Percentiles rank a stretch among this genome's conserved stretches.
Evolutionary conservation across 2,329 filamentous ascomycete genomes (phyloP).

Genomic region (Apiospora arundinis): DNA sequence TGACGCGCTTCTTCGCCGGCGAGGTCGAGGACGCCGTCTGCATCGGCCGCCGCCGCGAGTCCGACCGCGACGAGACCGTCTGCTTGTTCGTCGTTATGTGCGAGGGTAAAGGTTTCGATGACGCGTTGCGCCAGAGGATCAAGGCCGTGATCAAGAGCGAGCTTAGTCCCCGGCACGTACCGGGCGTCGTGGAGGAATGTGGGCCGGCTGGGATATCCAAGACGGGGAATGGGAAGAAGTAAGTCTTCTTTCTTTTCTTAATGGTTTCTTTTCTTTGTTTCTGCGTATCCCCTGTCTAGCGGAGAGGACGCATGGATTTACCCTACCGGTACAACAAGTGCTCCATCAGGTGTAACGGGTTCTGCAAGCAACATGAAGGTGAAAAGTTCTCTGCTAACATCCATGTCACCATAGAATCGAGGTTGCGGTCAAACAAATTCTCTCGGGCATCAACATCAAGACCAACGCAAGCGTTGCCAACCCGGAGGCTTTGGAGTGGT

Average conservation of each 20-base stretch:
- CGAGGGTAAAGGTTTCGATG: slow-evolving; percentile 59
- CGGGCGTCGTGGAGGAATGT: slow-evolving; percentile 80
- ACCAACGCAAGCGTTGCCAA: slow-evolving; percentile 95
- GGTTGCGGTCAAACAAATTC: slow-evolving; percentile 93
- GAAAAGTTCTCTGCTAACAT: slow-evolving; percentile 14
- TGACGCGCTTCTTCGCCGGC: slow-evolving; percentile 79
- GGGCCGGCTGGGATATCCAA: slow-evolving; percentile 78
- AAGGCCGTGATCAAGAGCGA: slow-evolving; percentile 74
- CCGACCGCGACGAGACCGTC: slow-evolving; percentile 84
- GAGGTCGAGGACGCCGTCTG: slow-evolving; percentile 88
- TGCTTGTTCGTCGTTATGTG: slow-evolving; percentile 86
- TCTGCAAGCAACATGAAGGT: not conserved
- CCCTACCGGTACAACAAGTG: not conserved
- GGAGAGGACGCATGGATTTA: not conserved
- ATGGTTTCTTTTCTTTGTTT: not conserved
- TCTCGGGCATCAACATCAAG: slow-evolving; percentile 86
- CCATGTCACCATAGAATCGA: slow-evolving; percentile 69
- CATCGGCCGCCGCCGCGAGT: slow-evolving; percentile 74
- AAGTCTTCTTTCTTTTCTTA: slow-evolving; percentile 45
- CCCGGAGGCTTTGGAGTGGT: slow-evolving; percentile 87
- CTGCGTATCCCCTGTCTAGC: slow-evolving; percentile 20
- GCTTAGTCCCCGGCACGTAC: slow-evolving; percentile 88
- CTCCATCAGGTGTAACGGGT: not conserved
- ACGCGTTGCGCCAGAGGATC: slow-evolving; percentile 67
- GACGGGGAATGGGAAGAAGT: slow-evolving; percentile 96